Conservation (phyloP, 257 asterid genomes). For the Phtheirospermum japonicum region DNA sequence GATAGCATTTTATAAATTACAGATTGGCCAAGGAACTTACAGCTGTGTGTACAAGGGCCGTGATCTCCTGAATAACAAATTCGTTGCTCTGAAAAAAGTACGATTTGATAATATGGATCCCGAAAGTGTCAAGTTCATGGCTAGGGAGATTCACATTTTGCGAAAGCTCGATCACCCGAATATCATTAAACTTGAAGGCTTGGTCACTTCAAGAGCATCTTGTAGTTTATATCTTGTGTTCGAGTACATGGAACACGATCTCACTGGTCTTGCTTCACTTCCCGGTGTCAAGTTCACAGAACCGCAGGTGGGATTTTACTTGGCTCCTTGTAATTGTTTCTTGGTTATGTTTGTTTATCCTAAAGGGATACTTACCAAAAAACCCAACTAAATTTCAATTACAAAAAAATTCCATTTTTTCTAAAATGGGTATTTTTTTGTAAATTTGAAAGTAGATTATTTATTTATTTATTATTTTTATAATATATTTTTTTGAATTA, state of each 20-base stretch:
- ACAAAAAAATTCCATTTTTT: no score
- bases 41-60: constrained; percentile 88
- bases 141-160: constrained; percentile 82
- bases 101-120: constrained; percentile 84
- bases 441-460: no score
- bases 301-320: constrained; percentile 52
- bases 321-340: no score
- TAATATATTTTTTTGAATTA: no score
- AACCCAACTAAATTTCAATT: no score
- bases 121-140: constrained; percentile 94
- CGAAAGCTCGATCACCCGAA: constrained; percentile 91
- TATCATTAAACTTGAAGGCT: constrained; percentile 75
- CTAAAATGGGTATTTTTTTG: no score
- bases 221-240: constrained; percentile 75
- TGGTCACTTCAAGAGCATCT: constrained; percentile 73
- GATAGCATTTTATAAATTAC: constrained; percentile 33
- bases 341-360: no score
- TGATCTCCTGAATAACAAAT: constrained; percentile 52
- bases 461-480: no score
- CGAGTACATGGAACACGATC: constrained; percentile 95
- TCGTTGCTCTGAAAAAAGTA: constrained; percentile 85
- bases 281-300: constrained; percentile 79
- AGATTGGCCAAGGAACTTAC: constrained; percentile 98
- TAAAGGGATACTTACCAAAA: no score
- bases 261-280: constrained; percentile 79